Percentiles rank a stretch among this genome's conserved stretches.
These are phyloP conservation scores for Salix arbutifolia DNA, from an alignment of 345 rosid species.

Conservation along the genomic window DNA sequence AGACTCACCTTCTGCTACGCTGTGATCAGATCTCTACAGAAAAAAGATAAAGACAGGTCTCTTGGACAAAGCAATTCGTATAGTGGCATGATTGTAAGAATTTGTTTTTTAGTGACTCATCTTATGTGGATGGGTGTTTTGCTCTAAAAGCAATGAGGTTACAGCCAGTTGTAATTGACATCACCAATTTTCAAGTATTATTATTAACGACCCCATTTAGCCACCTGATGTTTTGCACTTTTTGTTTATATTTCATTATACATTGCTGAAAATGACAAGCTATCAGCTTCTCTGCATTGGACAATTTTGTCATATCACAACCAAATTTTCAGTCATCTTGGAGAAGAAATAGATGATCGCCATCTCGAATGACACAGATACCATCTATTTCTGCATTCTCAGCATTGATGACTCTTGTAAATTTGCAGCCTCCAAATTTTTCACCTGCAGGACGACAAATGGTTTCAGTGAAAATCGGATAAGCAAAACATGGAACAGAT, in stretches of 20 bases:
- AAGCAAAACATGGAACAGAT: conserved; percentile 19
- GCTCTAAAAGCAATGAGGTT: conserved; percentile 5
- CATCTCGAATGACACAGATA: conserved; percentile 74
- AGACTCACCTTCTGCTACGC: neutral
- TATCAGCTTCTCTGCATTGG: conserved; percentile 12
- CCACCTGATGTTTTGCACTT: conserved; percentile 14
- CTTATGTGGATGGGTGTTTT: neutral
- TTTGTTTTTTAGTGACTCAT: neutral
- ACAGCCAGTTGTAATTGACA: conserved; percentile 20
- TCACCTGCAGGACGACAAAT: conserved; percentile 67
- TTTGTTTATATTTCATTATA: conserved; percentile 13
- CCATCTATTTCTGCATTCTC: conserved; percentile 84
- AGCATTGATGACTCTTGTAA: conserved; percentile 46
- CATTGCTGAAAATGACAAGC: conserved; percentile 30
- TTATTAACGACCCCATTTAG: conserved; percentile 9
- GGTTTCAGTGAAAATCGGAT: conserved; percentile 27
- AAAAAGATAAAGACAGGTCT: conserved; percentile 8
- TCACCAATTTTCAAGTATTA: conserved; percentile 12
- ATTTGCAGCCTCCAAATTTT: conserved; percentile 62
- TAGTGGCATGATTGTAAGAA: conserved; percentile 4
- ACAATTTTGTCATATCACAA: conserved; percentile 18
- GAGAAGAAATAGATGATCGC: conserved; percentile 82
- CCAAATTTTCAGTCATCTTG: conserved; percentile 27
- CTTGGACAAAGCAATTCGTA: neutral
- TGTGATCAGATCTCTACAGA: neutral